Conservation (phyloP, 176 grass and related monocot genomes). For the Oryza brachyantha region DNA sequence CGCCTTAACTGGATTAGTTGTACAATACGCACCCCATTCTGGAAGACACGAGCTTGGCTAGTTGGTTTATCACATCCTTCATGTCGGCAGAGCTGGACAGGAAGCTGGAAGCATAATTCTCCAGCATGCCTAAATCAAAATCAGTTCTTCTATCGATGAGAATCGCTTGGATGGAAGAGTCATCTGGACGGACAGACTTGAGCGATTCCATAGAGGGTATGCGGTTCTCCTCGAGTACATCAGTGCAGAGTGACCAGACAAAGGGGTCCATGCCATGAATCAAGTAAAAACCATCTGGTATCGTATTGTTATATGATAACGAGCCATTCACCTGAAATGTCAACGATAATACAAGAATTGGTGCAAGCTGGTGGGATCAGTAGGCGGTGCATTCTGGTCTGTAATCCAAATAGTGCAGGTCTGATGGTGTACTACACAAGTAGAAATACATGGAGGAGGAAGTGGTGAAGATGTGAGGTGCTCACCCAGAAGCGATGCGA, state of each 20-base stretch:
- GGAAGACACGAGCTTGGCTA: constrained; percentile 79
- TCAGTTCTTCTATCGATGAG: constrained; percentile 69
- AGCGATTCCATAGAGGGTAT: constrained; percentile 79
- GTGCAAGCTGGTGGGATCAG: background rate
- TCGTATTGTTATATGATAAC: constrained; percentile 79
- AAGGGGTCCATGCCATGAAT: constrained; percentile 97
- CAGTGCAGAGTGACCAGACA: constrained; percentile 92
- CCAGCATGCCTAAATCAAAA: constrained; percentile 65
- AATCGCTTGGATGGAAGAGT: constrained; percentile 70
- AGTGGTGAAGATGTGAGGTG: background rate
- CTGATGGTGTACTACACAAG: background rate
- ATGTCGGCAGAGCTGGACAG: constrained; percentile 51
- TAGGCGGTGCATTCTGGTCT: background rate
- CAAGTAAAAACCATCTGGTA: constrained; percentile 85
- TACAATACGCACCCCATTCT: constrained; percentile 66
- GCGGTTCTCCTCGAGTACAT: constrained; percentile 64
- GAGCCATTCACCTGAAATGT: constrained; percentile 70
- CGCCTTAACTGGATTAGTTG: background rate
- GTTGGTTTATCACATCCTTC: constrained; percentile 72
- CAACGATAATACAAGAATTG: background rate
- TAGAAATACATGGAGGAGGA: background rate
- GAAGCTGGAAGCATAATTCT: constrained; percentile 48
- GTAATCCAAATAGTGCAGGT: background rate
- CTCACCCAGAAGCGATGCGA: constrained; percentile 90
- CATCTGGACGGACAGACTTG: constrained; percentile 51